Percentiles rank a stretch among this genome's conserved stretches.
Evolutionary conservation across 257 asterid species (phyloP).

Genomic region (Solanum habrochaites): DNA sequence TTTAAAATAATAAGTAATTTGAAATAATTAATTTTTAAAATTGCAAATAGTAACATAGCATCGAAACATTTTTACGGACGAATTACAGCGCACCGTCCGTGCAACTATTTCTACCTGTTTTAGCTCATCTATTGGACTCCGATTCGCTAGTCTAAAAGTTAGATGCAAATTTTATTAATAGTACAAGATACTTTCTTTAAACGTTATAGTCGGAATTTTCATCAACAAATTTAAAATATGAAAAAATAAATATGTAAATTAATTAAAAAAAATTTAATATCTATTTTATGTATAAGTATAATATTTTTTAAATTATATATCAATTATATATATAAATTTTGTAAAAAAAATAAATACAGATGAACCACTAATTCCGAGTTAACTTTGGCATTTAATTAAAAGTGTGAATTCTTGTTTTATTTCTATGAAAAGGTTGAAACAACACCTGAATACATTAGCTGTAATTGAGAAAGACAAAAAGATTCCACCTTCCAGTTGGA

Average conservation of each 20-base stretch:
- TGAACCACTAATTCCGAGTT: too few species aligned
- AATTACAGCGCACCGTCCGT: too few species aligned
- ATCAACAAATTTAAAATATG: too few species aligned
- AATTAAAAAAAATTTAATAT: too few species aligned
- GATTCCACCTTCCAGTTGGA: background rate
- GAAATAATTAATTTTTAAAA: too few species aligned
- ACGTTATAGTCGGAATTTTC: background rate
- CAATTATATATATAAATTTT: too few species aligned
- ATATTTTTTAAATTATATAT: background rate
- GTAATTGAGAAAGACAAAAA: background rate
- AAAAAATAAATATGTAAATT: too few species aligned
- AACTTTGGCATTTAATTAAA: too few species aligned
- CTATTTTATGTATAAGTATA: too few species aligned
- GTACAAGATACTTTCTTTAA: background rate
- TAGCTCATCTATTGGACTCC: background rate
- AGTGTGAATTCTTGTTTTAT: background rate
- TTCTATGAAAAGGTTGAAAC: background rate
- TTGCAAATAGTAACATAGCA: too few species aligned
- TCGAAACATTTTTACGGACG: background rate
- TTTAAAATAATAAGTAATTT: too few species aligned
- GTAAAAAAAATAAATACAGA: fast-evolving
- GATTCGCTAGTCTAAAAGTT: background rate
- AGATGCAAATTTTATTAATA: background rate
- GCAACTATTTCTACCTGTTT: background rate
- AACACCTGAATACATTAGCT: background rate